A percentile compares a stretch with the other conserved stretches of the same genome.
Evolutionary conservation across 1,284 basidiomycete genomes (phyloP).

Genomic region (Ustilago hordei): DNA sequence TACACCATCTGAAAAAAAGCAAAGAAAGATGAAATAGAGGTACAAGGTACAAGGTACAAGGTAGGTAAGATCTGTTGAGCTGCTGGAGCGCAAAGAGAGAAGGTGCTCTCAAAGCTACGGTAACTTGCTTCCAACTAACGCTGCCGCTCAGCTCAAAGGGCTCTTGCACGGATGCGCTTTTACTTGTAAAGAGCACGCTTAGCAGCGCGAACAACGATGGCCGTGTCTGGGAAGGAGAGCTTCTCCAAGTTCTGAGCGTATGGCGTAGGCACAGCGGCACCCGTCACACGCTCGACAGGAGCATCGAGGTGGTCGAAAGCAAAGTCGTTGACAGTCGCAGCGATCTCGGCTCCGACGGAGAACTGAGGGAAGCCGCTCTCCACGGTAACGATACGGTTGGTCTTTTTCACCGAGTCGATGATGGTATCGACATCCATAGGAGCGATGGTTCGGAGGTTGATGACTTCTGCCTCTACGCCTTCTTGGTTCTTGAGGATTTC

Average conservation of each 20-base stretch:
- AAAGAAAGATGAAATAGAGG: neutral
- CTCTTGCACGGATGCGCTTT: neutral
- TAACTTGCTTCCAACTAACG: too few species aligned
- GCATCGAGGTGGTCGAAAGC: slow-evolving; percentile 77
- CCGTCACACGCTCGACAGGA: slow-evolving; percentile 95
- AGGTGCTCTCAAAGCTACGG: too few species aligned
- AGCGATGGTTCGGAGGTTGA: slow-evolving; percentile 94
- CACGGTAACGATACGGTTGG: slow-evolving; percentile 91
- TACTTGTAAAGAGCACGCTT: slow-evolving; percentile 67
- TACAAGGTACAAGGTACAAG: too few species aligned
- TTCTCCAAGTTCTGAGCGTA: slow-evolving; percentile 74
- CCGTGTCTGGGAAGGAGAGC: slow-evolving; percentile 65
- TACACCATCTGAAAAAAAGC: slow-evolving; percentile 10
- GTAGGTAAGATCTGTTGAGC: too few species aligned
- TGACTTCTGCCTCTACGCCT: slow-evolving; percentile 95
- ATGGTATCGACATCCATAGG: slow-evolving; percentile 98
- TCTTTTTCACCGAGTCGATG: slow-evolving; percentile 96
- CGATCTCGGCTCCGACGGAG: slow-evolving; percentile 97
- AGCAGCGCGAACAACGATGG: slow-evolving; percentile 60
- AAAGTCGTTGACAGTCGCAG: slow-evolving; percentile 83
- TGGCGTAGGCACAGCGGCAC: slow-evolving; percentile 75
- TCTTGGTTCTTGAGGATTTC: slow-evolving; percentile 89
- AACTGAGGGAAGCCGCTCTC: slow-evolving; percentile 99
- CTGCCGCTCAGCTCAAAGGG: neutral
- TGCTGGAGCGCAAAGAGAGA: too few species aligned